Percentiles rank a stretch among this genome's conserved stretches.
phyloP scores from a whole-genome alignment of 495 filamentous ascomycete genomes.

The Annulohypoxylon maeteangense region DNA sequence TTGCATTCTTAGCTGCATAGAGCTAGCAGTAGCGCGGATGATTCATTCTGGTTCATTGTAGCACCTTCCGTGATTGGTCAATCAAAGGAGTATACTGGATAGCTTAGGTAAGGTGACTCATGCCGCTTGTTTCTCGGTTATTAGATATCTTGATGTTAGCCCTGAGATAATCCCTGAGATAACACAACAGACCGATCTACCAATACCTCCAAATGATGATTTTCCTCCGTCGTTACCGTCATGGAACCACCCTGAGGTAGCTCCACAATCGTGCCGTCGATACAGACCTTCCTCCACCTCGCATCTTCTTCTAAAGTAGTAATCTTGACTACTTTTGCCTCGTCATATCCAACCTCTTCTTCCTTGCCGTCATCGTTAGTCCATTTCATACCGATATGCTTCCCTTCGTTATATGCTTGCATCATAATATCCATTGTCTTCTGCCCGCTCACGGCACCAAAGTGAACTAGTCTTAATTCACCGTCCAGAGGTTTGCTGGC shows the following conservation, averaged over 20 bases:
- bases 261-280: conserved; percentile 87
- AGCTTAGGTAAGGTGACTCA: conserved; percentile 14
- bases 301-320: conserved; percentile 70
- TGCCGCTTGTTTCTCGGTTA: not conserved
- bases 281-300: conserved; percentile 83
- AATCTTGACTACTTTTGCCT: conserved; percentile 70
- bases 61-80: conserved; percentile 32
- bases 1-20: conserved; percentile 25
- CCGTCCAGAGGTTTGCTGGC: conserved; percentile 72
- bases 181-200: conserved; percentile 44
- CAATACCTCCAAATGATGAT: conserved; percentile 49
- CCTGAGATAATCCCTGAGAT: not conserved
- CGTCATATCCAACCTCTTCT: conserved; percentile 70
- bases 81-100: not conserved
- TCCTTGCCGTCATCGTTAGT: conserved; percentile 41
- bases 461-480: conserved; percentile 75
- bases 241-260: conserved; percentile 78
- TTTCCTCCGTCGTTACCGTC: conserved; percentile 59
- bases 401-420: conserved; percentile 76
- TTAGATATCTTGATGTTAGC: not conserved
- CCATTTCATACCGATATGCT: conserved; percentile 68
- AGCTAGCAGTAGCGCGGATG: conserved; percentile 44
- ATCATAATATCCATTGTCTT: conserved; percentile 79
- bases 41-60: conserved; percentile 45
- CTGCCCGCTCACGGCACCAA: conserved; percentile 69